Percentiles rank a stretch among this genome's conserved stretches.
phyloP scores from a whole-genome alignment of 2,329 filamentous ascomycete genomes.

The Pseudogymnoascus sp. region DNA sequence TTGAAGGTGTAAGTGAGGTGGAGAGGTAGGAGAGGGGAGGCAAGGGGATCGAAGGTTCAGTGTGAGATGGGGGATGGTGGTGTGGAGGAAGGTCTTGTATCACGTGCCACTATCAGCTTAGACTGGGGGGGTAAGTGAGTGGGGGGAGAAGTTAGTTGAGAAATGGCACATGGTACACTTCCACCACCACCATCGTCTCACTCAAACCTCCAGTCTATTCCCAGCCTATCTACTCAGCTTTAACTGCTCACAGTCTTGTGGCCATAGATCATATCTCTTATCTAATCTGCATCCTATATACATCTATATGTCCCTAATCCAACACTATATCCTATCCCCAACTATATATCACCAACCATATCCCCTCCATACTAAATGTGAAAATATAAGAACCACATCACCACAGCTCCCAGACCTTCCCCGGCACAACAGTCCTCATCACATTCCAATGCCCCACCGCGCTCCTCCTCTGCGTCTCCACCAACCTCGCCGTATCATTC shows the following conservation, averaged over 20 bases:
- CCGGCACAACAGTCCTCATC: conserved; percentile 78
- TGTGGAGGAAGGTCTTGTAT: no score
- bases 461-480: conserved; percentile 63
- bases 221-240: background rate
- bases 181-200: no score
- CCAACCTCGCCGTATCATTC: conserved; percentile 59
- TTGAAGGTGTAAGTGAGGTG: no score
- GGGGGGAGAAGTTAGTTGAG: background rate
- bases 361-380: background rate
- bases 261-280: background rate
- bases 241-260: background rate
- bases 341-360: background rate
- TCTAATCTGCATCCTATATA: background rate
- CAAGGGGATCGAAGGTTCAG: no score
- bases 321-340: background rate
- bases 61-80: no score
- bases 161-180: background rate
- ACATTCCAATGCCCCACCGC: conserved; percentile 83
- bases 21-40: no score
- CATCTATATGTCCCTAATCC: background rate
- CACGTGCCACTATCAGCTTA: background rate
- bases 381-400: conserved; percentile 32
- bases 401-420: conserved; percentile 79
- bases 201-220: background rate
- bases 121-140: background rate